A percentile compares a stretch with the other conserved stretches of the same genome.
Evolutionary conservation across 192 early-diverging fungal genomes (phyloP).

Genomic region (Phlyctochytrium bullatum): DNA sequence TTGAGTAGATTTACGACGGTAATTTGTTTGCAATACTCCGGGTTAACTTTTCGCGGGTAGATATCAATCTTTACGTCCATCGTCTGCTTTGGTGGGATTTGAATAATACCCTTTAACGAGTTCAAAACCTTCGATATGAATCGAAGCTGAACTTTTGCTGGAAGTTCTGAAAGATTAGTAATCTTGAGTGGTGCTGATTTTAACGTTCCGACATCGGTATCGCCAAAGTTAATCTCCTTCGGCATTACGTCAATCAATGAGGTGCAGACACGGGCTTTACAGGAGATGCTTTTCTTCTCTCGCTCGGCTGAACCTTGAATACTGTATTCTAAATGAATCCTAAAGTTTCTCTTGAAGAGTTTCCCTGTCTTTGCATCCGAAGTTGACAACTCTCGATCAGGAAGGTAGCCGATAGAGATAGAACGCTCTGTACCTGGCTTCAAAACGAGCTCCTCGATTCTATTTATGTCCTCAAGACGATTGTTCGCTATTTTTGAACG

Average conservation of each 20-base stretch:
- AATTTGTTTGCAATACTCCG: conserved; percentile 95
- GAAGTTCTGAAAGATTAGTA: conserved; percentile 81
- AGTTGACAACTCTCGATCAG: conserved; percentile 59
- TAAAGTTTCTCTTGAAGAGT: conserved; percentile 41
- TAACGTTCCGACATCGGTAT: conserved; percentile 89
- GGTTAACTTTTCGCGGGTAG: conserved; percentile 96
- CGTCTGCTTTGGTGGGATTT: conserved; percentile 74
- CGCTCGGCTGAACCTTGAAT: conserved; percentile 38
- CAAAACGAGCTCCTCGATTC: conserved; percentile 85
- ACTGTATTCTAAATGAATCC: conserved; percentile 29
- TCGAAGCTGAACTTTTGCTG: conserved; percentile 77
- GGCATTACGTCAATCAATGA: conserved; percentile 88
- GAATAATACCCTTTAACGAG: conserved; percentile 66
- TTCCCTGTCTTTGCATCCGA: conserved; percentile 67
- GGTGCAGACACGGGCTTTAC: conserved; percentile 87
- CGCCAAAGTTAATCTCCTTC: conserved; percentile 86
- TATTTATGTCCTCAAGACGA: conserved; percentile 45
- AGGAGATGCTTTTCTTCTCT: conserved; percentile 82
- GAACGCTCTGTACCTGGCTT: conserved; percentile 80
- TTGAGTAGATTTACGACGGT: conserved; percentile 90
- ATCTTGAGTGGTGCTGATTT: conserved; percentile 83
- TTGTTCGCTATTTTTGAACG: no score
- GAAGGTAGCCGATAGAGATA: conserved; percentile 77
- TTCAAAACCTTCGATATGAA: conserved; percentile 93
- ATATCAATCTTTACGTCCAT: conserved; percentile 86